These are phyloP conservation scores for Diaporthe vaccinii DNA, from an alignment of 2,329 filamentous ascomycete species.

Conservation along the genomic window DNA sequence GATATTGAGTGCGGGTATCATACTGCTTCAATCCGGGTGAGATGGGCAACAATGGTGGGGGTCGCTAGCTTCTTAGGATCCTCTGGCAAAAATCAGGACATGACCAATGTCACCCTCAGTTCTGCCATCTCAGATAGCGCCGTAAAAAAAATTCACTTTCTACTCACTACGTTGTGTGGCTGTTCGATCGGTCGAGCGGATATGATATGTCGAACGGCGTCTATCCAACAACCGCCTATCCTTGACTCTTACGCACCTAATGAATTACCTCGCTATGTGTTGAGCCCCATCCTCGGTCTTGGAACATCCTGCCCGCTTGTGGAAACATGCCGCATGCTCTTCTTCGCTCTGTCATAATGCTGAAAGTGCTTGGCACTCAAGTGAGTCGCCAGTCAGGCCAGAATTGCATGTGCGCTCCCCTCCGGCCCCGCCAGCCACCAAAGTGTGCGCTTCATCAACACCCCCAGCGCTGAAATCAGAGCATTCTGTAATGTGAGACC, in stretches of 20 bases:
- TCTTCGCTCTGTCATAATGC: neutral
- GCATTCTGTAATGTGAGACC: neutral
- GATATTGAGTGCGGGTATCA: neutral
- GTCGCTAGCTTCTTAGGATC: neutral
- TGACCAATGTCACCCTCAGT: neutral
- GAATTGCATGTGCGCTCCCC: too few relatives aligned
- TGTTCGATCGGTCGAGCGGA: neutral
- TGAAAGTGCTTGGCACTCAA: neutral
- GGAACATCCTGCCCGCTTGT: neutral
- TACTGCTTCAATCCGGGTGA: neutral
- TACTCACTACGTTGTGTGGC: neutral
- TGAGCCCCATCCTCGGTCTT: too few relatives aligned
- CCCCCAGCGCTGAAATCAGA: neutral
- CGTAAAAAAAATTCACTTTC: too few relatives aligned
- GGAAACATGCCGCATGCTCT: neutral
- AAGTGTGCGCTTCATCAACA: too few relatives aligned
- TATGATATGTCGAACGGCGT: neutral
- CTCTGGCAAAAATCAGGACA: too few relatives aligned
- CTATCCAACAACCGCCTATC: neutral
- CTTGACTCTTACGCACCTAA: neutral
- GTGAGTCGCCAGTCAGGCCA: too few relatives aligned
- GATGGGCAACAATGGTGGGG: too few relatives aligned
- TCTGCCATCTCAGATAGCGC: too few relatives aligned
- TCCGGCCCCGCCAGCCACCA: rapidly evolving
- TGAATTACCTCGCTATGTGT: neutral